Evolutionary conservation across 257 asterid species (phyloP), one percentile per base, ranked within the genome.

Genomic region (Capsicum baccatum): DNA sequence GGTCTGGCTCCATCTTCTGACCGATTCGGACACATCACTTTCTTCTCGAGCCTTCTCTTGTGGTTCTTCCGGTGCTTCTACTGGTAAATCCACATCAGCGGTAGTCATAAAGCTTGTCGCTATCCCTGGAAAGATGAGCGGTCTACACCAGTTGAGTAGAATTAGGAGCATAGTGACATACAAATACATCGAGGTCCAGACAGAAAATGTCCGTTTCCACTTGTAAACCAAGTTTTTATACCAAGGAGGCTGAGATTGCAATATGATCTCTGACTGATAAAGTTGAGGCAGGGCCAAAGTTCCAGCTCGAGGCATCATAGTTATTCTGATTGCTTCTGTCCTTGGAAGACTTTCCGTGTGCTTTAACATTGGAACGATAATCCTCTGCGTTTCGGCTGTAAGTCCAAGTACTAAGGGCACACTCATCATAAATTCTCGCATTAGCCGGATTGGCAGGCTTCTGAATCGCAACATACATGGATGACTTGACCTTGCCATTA

Each of bases 151-250:
- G 15, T 59, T 26, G 10, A 91, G 78, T 1, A 90, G 88, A 33
- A 94, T 0, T 83, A 88, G 37, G 2, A 94, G 89, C 17, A 91
- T 85, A 21, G 91, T 8, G 6, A 88, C 15, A 79, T 89, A 96
- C 2, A 89, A 39, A 84, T 90, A 90, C 55, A 94, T 37, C 0
- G 95, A 91, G 9, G 91, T 79, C 99, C 97, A 96, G 6, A 96
- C 94, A 9, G 82, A 93, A 15, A 89, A 85, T 1, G 98, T 93
- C 92, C 93, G 85, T 73, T 88, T 94, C 99, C 99, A 96, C 3
- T 89, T 88, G 81, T 89, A 86, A 5, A 91, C 90, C 76, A 93
- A n/a, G 56, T 90, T 91, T 79, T 90, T 94, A 14, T 50, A 48
- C 96, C 97, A 94, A 0, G 97, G 96, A 16, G 91, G 94, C 35